These are phyloP conservation scores for Lycium barbarum DNA, from an alignment of 257 asterid genomes.

Conservation along the genomic window DNA sequence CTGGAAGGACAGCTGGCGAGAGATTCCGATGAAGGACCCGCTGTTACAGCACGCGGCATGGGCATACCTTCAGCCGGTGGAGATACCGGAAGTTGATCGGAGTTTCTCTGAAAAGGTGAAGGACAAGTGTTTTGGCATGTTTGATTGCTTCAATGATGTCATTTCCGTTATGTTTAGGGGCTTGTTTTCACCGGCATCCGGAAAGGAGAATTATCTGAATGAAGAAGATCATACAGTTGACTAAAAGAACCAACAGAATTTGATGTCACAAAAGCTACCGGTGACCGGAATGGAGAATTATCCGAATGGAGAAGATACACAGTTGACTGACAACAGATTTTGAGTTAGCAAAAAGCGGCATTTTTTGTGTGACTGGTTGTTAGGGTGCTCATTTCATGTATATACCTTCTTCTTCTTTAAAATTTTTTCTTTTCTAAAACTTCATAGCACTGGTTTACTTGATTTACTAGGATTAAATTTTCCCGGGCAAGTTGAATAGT, in stretches of 20 bases:
- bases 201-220: not conserved
- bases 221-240: constrained; percentile 9
- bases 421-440: not conserved
- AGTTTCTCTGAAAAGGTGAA: constrained; percentile 34
- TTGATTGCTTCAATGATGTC: constrained; percentile 63
- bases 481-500: not conserved
- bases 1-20: constrained; percentile 62
- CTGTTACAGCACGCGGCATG: constrained; percentile 88
- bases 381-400: not conserved
- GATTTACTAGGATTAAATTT: not conserved
- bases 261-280: no score
- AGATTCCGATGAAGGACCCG: constrained; percentile 83
- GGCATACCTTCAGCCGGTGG: constrained; percentile 88
- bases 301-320: not conserved
- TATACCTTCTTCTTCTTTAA: not conserved
- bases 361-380: constrained; percentile 6
- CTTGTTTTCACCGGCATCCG: constrained; percentile 8
- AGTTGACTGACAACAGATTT: constrained; percentile 38
- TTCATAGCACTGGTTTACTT: not conserved
- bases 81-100: constrained; percentile 40
- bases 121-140: constrained; percentile 43
- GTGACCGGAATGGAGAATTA: not conserved
- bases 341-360: not conserved
- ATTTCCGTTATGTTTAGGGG: constrained; percentile 41
- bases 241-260: no score